Base-by-base conservation (phyloP, 768 basidiomycete species). In the Trametes villosa region DNA sequence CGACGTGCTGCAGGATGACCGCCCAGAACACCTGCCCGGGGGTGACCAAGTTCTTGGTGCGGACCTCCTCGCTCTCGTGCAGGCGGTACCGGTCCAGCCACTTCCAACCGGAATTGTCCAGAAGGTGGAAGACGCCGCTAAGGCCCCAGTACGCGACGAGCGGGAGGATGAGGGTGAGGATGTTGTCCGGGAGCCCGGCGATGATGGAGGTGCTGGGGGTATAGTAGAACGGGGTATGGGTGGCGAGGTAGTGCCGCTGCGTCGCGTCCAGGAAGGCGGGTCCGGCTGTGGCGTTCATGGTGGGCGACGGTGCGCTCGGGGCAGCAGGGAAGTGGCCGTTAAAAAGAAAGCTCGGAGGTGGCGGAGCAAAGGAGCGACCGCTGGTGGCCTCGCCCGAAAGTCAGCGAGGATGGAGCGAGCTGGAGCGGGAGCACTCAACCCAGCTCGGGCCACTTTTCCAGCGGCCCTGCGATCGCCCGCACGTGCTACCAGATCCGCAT, bases 51-150 rank as follows among this genome's bases (percentile, higher is more conserved):
- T 98, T 98, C 57, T 86, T 80, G 2, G 83, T 73, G 59, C 80
- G 79, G 60, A 94, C 86, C 70, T 98, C 96, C 15, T 77, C 79
- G 1, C 91, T 90, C 51, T 94, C 91, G 74, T 99, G 96, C 46
- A 98, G 89, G 44, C 94, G 84, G 72, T 92, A 88, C 59, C 83
- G 86, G 64, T 96, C 87, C 33, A 97, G 81, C 82, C 86, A 89
- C 68, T 84, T 77, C 84, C 87, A 91, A 27, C 77, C 79, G 3
- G 86, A 87, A n/a, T 78, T 75, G 76, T 99, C 97, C 67, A 99
- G 80, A 44, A 75, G 70, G 72, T 94, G 88, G 78, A 97, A 98
- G 72, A 91, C 73, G 50, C 89, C 76, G 3, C 93, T 93, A 41
- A 87, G 73, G 2, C 75, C 64, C 96, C 97, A 99, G 78, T 98